These are phyloP conservation scores for Yarrowia divulgata DNA, from an alignment of 805 yeast genomes.

Conservation along the genomic window DNA sequence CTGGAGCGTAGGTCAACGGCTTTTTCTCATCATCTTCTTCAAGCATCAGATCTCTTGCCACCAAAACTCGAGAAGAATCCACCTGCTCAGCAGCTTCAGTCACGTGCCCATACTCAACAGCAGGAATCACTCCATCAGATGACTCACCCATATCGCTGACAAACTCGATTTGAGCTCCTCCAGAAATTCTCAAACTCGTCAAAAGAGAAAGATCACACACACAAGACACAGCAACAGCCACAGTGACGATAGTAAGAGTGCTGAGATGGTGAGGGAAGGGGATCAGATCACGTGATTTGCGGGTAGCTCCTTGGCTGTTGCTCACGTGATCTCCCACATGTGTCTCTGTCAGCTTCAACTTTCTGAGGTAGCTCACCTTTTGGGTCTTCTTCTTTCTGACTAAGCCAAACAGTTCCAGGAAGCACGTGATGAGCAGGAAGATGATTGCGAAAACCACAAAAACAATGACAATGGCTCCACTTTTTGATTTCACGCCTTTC, in stretches of 20 bases:
- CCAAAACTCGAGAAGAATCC: not conserved
- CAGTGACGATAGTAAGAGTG: slow-evolving; percentile 21
- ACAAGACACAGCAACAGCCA: slow-evolving; percentile 21
- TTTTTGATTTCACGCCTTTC: not conserved
- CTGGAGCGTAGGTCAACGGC: not conserved
- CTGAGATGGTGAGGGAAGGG: slow-evolving; percentile 3
- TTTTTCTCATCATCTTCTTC: not conserved
- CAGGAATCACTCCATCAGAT: not conserved
- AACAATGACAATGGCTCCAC: not conserved
- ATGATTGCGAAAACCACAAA: slow-evolving; percentile 7
- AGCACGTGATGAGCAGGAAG: not conserved
- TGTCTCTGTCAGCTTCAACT: not conserved
- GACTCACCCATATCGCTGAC: not conserved
- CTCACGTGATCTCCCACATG: not conserved
- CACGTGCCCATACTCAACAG: not conserved
- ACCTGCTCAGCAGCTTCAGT: not conserved
- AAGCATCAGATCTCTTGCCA: not conserved
- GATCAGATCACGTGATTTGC: not conserved
- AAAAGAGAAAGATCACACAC: not conserved
- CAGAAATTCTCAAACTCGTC: slow-evolving; percentile 6
- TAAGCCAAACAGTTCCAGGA: slow-evolving; percentile 6
- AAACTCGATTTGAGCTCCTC: slow-evolving; percentile 27
- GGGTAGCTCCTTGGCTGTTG: not conserved
- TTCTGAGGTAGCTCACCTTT: slow-evolving; percentile 1
- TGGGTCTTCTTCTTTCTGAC: not conserved